Conservation (phyloP, 1,284 basidiomycete genomes). For the Ustilago lituana region DNA sequence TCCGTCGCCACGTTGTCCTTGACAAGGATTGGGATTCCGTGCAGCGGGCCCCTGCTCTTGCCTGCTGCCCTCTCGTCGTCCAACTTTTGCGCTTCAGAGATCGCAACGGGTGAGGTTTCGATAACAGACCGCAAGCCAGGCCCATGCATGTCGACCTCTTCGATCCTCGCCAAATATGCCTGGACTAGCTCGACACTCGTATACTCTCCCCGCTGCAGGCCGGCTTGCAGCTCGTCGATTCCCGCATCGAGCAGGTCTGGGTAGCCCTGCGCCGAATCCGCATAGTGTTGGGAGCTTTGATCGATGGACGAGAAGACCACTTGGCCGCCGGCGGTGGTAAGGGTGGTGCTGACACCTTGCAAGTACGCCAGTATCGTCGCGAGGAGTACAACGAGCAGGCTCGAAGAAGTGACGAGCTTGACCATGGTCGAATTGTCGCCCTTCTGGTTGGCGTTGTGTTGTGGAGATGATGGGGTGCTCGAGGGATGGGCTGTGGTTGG, state of each 20-base stretch:
- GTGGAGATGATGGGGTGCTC: too few species aligned
- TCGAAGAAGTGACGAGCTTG: conserved; percentile 8
- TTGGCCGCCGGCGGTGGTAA: background rate
- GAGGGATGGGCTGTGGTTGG: too few species aligned
- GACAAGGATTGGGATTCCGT: conserved; percentile 77
- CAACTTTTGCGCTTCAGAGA: conserved; percentile 66
- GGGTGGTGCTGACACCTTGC: conserved; percentile 1
- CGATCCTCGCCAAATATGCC: conserved; percentile 77
- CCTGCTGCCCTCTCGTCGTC: conserved; percentile 72
- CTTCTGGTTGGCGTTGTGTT: too few species aligned
- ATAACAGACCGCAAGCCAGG: conserved; percentile 74
- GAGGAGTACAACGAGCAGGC: conserved; percentile 16
- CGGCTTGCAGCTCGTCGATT: conserved; percentile 23
- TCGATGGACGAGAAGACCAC: background rate
- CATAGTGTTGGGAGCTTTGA: background rate
- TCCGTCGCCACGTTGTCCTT: conserved; percentile 78
- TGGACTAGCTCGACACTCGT: conserved; percentile 27
- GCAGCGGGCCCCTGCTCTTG: conserved; percentile 73
- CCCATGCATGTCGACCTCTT: conserved; percentile 73
- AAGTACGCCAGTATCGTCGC: conserved; percentile 10
- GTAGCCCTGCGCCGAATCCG: background rate
- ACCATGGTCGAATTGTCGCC: conserved; percentile 4
- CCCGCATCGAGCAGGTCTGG: conserved; percentile 39
- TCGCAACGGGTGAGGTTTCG: conserved; percentile 75
- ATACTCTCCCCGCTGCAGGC: conserved; percentile 12